phyloP scores from a whole-genome alignment of 495 filamentous ascomycete species.

The Hyphodiscus hymeniophilus region DNA sequence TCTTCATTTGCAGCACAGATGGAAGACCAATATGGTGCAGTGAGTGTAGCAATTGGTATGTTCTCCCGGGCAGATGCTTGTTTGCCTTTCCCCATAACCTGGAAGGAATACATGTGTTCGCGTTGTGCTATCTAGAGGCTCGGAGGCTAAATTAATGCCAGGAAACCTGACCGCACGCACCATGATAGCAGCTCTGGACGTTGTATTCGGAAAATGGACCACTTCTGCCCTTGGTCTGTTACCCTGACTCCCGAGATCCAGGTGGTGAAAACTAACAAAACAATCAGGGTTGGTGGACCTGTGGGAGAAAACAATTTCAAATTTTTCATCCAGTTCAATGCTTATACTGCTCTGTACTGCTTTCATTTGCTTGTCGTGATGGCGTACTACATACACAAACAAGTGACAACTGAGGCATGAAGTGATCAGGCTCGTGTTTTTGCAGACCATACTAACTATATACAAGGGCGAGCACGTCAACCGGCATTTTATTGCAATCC shows the following conservation, averaged over 20 bases:
- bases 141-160: background rate
- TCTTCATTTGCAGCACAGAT: conserved; percentile 72
- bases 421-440: too few relatives aligned
- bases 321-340: conserved; percentile 80
- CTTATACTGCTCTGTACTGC: conserved; percentile 63
- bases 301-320: conserved; percentile 78
- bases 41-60: conserved; percentile 58
- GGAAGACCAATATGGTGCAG: conserved; percentile 77
- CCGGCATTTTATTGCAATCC: conserved; percentile 41
- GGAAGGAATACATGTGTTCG: background rate
- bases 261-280: background rate
- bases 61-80: background rate
- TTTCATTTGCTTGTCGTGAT: conserved; percentile 51
- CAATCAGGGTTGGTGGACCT: conserved; percentile 70
- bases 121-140: background rate
- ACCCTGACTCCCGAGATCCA: background rate
- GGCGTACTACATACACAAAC: conserved; percentile 39
- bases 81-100: background rate
- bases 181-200: conserved; percentile 75
- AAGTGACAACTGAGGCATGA: conserved; percentile 6
- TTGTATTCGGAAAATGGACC: conserved; percentile 85
- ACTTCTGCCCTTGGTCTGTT: conserved; percentile 81
- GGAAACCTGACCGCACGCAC: conserved; percentile 73
- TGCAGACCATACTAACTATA: conserved; percentile 1
- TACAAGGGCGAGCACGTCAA: conserved; percentile 12